Evolutionary conservation across 78 protist species (phyloP), one percentile per base, ranked within the genome.

Genomic region (Dictyostelium firmibasis): DNA sequence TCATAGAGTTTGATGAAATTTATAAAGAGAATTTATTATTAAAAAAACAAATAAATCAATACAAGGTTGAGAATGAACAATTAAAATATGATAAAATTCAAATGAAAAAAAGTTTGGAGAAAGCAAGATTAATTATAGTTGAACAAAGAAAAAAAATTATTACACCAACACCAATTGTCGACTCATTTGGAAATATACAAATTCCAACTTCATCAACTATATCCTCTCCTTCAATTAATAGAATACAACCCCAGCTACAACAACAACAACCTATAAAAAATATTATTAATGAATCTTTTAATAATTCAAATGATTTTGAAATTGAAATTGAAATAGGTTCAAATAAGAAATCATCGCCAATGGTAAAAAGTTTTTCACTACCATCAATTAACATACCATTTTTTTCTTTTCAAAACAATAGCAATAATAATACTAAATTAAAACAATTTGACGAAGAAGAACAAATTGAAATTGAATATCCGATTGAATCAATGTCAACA

Each of bases 81-180:
- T 44, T 44, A 3, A 8, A 31, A 36, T 67, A 25, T 20, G 86
- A 89, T 20, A 89, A 44, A 69, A 60, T 38, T 25, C 82, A 89
- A 31, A 69, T 69, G 81, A 89, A 69, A 81, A 89, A 89, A 76
- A 89, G 82, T 81, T 81, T 89, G 41, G 85, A 81, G 31, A 78
- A 83, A 69, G 94, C 94, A 62, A 89, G 70, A 38, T 41, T 36
- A 14, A 89, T 89, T 4, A 62, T 89, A 6, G 23, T 89, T 0
- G 94, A 89, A 81, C 94, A 89, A 81, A 89, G 83, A 57, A 81
- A 78, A 0, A 89, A 31, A 33, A 87, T 87, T 36, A 13, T 25
- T 4, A 16, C 72, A 4, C 44, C 35, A 84, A 14, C 23, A 67
- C 69, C 53, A 18, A 16, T 23, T 13, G 9, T 76, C 9, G 53